Evolutionary conservation across 129 eudicot species (phyloP).

Genomic region (Pseudognaphalium luteoalbum): DNA sequence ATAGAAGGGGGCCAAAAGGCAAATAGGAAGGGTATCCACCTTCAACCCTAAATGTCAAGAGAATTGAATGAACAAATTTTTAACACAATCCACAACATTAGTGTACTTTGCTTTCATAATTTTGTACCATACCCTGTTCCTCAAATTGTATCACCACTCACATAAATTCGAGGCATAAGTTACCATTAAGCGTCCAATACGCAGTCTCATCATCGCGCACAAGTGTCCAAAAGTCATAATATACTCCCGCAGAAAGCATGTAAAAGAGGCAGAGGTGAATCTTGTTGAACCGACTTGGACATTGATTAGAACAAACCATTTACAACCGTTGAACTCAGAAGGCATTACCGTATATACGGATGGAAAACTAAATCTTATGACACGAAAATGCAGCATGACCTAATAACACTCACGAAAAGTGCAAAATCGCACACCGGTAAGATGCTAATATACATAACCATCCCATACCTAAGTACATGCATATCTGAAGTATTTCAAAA

Average conservation of each 20-base stretch:
- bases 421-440: no score
- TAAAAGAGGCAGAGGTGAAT: not conserved
- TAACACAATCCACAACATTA: not conserved
- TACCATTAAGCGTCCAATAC: not conserved
- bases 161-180: not conserved
- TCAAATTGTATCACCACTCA: not conserved
- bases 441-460: not conserved
- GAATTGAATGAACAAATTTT: not conserved
- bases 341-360: no score
- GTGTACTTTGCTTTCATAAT: not conserved
- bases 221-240: not conserved
- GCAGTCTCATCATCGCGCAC: no score
- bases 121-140: not conserved
- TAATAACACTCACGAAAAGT: no score
- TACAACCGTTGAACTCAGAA: no score
- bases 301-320: no score
- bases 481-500: not conserved
- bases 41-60: not conserved
- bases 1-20: not conserved
- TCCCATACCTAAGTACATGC: not conserved
- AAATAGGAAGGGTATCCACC: not conserved
- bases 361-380: no score
- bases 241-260: not conserved
- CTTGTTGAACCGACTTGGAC: not conserved
- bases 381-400: no score